Evolutionary conservation across 2,329 filamentous ascomycete species (phyloP).

Genomic region (Cryphonectria parasitica): DNA sequence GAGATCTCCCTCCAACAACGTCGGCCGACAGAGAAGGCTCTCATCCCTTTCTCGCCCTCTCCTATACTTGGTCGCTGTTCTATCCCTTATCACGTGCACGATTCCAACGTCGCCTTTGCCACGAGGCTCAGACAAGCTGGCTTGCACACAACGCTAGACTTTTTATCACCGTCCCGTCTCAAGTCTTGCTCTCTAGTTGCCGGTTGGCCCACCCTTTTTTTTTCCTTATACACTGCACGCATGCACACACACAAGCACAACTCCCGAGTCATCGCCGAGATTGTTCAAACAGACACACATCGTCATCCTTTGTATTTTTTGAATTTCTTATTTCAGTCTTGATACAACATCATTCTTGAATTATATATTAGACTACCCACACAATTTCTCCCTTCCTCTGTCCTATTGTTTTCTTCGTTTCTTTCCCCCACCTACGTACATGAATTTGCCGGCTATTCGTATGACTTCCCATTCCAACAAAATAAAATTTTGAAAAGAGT

Average conservation of each 20-base stretch:
- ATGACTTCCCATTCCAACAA: neutral
- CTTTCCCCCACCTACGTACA: neutral
- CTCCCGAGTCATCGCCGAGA: slow-evolving; percentile 20
- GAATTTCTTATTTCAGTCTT: neutral
- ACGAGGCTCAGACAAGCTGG: slow-evolving; percentile 15
- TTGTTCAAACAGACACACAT: neutral
- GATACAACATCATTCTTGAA: neutral
- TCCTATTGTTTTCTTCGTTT: neutral
- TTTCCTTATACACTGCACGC: neutral
- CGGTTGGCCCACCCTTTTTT: neutral
- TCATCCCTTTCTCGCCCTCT: neutral
- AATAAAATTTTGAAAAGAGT: neutral
- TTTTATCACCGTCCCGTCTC: slow-evolving; percentile 1
- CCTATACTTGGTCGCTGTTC: neutral
- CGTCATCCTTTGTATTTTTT: neutral
- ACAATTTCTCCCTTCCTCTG: neutral
- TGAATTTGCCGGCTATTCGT: neutral
- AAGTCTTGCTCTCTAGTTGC: neutral
- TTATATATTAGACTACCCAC: neutral
- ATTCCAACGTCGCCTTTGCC: slow-evolving; percentile 18
- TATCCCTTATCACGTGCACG: slow-evolving; percentile 9
- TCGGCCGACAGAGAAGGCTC: slow-evolving; percentile 18
- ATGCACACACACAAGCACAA: slow-evolving; percentile 1
- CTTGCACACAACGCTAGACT: slow-evolving; percentile 9
- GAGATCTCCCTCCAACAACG: neutral